Conservation (phyloP, 2,329 filamentous ascomycete genomes). For the Ophiostoma triangulosporum region DNA sequence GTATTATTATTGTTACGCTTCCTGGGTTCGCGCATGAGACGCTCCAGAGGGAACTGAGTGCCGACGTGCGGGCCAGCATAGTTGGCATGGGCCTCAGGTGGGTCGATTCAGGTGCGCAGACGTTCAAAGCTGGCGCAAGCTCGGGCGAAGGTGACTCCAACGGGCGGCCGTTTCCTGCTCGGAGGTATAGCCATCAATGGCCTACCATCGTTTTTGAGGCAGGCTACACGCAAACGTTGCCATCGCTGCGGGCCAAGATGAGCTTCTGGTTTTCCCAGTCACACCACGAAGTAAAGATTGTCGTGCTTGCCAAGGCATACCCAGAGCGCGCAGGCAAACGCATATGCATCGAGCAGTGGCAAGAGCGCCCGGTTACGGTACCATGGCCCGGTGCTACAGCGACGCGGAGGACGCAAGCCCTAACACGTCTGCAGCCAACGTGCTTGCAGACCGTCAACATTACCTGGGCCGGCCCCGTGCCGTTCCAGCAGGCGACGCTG, state of each 20-base stretch:
- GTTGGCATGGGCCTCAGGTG: too few relatives aligned
- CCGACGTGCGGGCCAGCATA: not conserved
- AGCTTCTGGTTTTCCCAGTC: not conserved
- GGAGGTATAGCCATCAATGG: not conserved
- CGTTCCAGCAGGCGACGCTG: not conserved
- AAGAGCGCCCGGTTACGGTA: too few relatives aligned
- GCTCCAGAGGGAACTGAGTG: not conserved
- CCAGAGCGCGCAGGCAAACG: too few relatives aligned
- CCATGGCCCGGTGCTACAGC: too few relatives aligned
- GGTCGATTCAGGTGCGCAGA: too few relatives aligned
- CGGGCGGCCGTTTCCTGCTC: not conserved
- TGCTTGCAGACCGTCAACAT: not conserved
- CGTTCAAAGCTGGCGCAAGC: too few relatives aligned
- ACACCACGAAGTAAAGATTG: not conserved
- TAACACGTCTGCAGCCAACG: not conserved
- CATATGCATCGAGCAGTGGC: too few relatives aligned
- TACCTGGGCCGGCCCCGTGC: not conserved
- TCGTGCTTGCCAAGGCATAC: not conserved
- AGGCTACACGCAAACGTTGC: not conserved
- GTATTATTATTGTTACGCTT: not conserved
- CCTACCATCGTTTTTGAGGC: not conserved
- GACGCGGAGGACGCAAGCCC: not conserved
- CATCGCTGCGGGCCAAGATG: not conserved
- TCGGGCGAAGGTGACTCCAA: not conserved
- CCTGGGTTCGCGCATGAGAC: not conserved